Evolutionary conservation across 169 alveolate species (phyloP).

Genomic region (Cryptosporidium meleagridis): DNA sequence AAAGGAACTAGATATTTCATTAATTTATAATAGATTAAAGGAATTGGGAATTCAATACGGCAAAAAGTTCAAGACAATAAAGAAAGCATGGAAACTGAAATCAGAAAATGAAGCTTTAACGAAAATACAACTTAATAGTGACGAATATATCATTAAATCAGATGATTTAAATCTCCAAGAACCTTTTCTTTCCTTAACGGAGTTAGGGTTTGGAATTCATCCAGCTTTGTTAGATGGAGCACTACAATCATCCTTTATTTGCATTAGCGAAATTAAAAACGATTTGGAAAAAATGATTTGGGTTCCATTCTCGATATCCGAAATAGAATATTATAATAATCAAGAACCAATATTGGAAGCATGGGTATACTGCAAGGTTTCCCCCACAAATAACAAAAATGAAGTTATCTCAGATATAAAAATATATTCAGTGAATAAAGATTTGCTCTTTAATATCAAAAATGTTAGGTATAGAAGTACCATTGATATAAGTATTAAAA

Average conservation of each 20-base stretch:
- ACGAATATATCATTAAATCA: background rate
- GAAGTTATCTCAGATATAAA: conserved; percentile 29
- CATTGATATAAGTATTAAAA: background rate
- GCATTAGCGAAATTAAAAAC: background rate
- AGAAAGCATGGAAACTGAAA: conserved; percentile 45
- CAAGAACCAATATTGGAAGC: conserved; percentile 13
- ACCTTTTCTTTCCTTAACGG: background rate
- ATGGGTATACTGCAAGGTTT: conserved; percentile 50
- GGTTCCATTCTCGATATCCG: conserved; percentile 65
- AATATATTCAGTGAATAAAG: conserved; percentile 8
- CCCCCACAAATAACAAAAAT: background rate
- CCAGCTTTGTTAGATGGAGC: conserved; percentile 68
- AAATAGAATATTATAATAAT: conserved; percentile 1
- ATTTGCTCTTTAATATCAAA: conserved; percentile 13
- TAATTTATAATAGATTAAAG: conserved; percentile 73
- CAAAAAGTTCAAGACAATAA: conserved; percentile 79
- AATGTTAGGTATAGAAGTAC: conserved; percentile 35
- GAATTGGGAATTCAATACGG: conserved; percentile 82
- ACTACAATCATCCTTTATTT: conserved; percentile 47
- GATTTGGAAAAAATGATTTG: conserved; percentile 2
- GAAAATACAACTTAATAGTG: background rate
- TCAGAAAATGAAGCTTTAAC: conserved; percentile 43
- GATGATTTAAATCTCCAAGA: background rate
- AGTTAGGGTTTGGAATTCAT: conserved; percentile 24
- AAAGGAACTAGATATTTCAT: conserved; percentile 63